phyloP scores from a whole-genome alignment of 257 asterid genomes.

The Solanum okadae region DNA sequence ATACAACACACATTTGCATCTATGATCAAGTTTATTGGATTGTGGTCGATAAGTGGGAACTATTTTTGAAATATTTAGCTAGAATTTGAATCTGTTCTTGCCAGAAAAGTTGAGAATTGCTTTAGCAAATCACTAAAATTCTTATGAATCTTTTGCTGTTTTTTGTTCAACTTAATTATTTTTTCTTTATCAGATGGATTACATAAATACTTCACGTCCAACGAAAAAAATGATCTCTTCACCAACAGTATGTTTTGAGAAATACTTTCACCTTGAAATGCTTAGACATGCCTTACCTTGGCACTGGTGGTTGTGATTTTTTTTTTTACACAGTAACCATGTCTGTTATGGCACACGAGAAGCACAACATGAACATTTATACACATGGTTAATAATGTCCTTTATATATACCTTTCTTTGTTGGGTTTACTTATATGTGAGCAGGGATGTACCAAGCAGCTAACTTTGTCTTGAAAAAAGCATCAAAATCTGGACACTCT shows the following conservation, averaged over 20 bases:
- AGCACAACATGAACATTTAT: not conserved
- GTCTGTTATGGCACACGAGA: not conserved
- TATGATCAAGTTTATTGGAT: not conserved
- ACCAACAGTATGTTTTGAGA: not conserved
- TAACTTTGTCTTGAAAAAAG: not conserved
- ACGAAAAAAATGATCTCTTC: too few species aligned
- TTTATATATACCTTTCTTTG: not conserved
- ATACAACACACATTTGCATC: not conserved
- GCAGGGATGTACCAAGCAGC: too few species aligned
- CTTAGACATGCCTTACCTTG: not conserved
- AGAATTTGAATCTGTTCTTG: not conserved
- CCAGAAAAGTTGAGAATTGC: not conserved
- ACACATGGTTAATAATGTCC: not conserved
- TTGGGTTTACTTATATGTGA: not conserved
- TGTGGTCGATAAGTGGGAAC: not conserved
- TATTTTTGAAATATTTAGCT: not conserved
- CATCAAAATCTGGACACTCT: not conserved
- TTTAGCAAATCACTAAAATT: not conserved
- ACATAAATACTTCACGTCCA: slow-evolving; percentile 80
- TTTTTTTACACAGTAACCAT: not conserved
- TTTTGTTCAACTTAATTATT: not conserved
- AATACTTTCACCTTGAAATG: not conserved
- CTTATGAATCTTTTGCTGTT: not conserved
- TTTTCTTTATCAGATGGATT: slow-evolving; percentile 56
- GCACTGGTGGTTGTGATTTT: not conserved